These are phyloP conservation scores for Amaranthus hypochondriacus DNA, from an alignment of 148 eudicot genomes.

Conservation along the genomic window DNA sequence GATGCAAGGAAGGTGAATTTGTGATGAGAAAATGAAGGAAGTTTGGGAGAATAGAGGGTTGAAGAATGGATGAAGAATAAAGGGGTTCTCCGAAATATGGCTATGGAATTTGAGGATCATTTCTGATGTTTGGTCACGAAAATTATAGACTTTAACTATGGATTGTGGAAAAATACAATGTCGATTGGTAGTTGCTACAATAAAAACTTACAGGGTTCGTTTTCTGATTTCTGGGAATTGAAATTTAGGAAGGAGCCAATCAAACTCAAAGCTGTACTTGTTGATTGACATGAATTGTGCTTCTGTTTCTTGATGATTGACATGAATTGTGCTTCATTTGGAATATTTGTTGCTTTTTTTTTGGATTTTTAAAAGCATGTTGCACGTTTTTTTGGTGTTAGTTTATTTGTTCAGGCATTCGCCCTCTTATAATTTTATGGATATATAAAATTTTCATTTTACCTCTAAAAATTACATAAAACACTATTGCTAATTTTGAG, in stretches of 20 bases:
- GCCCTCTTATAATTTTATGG: too few relatives aligned
- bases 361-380: too few relatives aligned
- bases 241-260: background rate
- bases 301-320: too few relatives aligned
- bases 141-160: background rate
- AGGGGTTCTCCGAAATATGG: conserved; percentile 16
- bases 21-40: conserved; percentile 14
- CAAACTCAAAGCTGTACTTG: background rate
- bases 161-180: background rate
- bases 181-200: background rate
- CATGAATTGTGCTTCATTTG: too few relatives aligned
- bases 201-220: background rate
- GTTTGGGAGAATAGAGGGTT: conserved; percentile 21
- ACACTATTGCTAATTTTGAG: too few relatives aligned
- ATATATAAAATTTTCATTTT: too few relatives aligned
- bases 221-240: too few relatives aligned
- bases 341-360: too few relatives aligned
- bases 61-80: conserved; percentile 13
- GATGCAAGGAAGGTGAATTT: conserved; percentile 11
- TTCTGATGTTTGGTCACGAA: background rate
- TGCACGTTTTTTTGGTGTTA: too few relatives aligned
- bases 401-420: too few relatives aligned
- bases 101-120: conserved; percentile 29
- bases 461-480: too few relatives aligned
- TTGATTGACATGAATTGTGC: too few relatives aligned